phyloP scores from a whole-genome alignment of 2,329 filamentous ascomycete species.

The Colletotrichum gloeosporioides region DNA sequence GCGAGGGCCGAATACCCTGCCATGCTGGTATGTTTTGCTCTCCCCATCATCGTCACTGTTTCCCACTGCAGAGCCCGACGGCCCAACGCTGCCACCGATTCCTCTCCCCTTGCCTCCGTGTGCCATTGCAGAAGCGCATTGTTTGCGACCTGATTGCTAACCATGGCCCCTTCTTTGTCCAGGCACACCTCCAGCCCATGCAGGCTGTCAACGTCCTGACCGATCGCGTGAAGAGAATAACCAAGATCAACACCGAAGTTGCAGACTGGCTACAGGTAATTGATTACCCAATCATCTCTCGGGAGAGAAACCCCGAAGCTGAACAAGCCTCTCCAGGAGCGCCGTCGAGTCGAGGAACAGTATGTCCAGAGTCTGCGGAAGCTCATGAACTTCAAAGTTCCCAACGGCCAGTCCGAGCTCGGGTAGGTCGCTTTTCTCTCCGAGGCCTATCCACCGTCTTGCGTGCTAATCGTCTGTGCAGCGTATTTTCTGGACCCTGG shows the following conservation, averaged over 20 bases:
- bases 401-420: slow-evolving; percentile 79
- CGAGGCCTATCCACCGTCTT: background rate
- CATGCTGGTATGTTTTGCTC: slow-evolving; percentile 72
- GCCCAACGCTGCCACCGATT: slow-evolving; percentile 5
- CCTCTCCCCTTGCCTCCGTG: background rate
- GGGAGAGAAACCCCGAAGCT: background rate
- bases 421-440: slow-evolving; percentile 67
- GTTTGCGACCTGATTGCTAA: slow-evolving; percentile 22
- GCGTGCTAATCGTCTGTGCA: slow-evolving; percentile 41
- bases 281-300: slow-evolving; percentile 7
- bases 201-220: slow-evolving; percentile 84
- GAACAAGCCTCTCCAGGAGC: slow-evolving; percentile 68
- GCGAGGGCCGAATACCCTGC: slow-evolving; percentile 90
- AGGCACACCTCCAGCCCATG: slow-evolving; percentile 81
- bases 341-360: slow-evolving; percentile 87
- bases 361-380: slow-evolving; percentile 85
- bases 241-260: slow-evolving; percentile 85
- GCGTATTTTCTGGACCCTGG: slow-evolving; percentile 91
- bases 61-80: background rate
- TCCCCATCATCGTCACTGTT: background rate
- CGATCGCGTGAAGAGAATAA: slow-evolving; percentile 87
- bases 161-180: background rate
- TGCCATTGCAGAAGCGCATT: slow-evolving; percentile 3
- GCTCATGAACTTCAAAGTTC: slow-evolving; percentile 75
- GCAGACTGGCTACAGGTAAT: slow-evolving; percentile 96